Base-by-base conservation (phyloP, 805 yeast species). In the Starmerella floricola region DNA sequence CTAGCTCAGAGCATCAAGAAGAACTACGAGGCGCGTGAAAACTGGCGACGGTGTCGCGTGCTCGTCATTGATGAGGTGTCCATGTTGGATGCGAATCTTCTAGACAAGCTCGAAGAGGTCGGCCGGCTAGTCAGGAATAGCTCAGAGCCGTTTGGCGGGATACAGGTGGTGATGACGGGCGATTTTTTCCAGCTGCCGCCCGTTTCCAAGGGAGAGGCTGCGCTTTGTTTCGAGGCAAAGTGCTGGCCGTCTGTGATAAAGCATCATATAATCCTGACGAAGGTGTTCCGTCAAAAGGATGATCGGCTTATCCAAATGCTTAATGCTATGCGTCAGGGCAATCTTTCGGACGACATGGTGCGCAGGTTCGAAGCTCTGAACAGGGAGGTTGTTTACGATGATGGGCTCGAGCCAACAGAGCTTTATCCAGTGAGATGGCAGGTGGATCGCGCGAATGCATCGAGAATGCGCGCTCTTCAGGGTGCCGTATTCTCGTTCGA, bases 131-230 rank as follows among this genome's bases (percentile, higher is more conserved):
- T 79, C 2, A 60, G 82, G 4, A 68, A 78, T 30, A 64, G 59
- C 20, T 55, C 62, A 10, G 53, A 52, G 36, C 95, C 96, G 0
- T 91, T 91, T 66, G 98, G 98, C 5, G 97, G 97, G 0, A 78
- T 91, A 36, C 98, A 91, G 58, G 54, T 91, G 11, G 74, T 91
- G 13, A 60, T 87, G 26, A 79, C 93, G 4, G 98, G 98, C 18
- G 98, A 91, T 61, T 91, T 88, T 58, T 87, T 79, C 61, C 98
- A 91, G 62, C 64, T 91, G 42, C 97, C 98, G 0, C 98, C 98
- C 0, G 94, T 88, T 3, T 40, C 39, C 8, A 36, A 38, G 12
- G 34, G 34, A 5, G 15, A 12, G 3, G 31, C 40, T 3, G 23
- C 38, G n/a, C 84, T 79, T 53, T 79, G 94, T 48, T 91, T 91